These are phyloP conservation scores for Chytriomyces sp. DNA, from an alignment of 192 early-diverging fungal genomes.

Conservation along the genomic window DNA sequence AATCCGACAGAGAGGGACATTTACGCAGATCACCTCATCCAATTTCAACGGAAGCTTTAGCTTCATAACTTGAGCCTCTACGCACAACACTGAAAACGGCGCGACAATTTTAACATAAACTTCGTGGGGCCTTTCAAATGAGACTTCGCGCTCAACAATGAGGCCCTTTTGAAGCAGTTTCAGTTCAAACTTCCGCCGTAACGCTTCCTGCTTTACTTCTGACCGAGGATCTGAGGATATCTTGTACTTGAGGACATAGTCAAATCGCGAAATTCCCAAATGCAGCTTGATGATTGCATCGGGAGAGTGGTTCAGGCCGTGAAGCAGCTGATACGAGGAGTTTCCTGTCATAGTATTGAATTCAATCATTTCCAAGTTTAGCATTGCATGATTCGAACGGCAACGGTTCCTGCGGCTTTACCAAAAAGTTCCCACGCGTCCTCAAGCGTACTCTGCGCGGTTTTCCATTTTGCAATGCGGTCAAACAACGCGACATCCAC, in stretches of 20 bases:
- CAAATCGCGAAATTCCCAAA: slow-evolving; percentile 29
- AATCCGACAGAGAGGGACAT: too few species aligned
- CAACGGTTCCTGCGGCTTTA: background rate
- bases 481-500: slow-evolving; percentile 30
- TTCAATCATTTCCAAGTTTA: background rate
- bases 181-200: slow-evolving; percentile 21
- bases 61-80: slow-evolving; percentile 39
- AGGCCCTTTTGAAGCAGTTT: slow-evolving; percentile 31
- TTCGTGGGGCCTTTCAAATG: slow-evolving; percentile 30
- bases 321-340: background rate
- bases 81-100: slow-evolving; percentile 33
- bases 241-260: slow-evolving; percentile 32
- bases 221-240: background rate
- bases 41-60: slow-evolving; percentile 24
- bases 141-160: slow-evolving; percentile 32
- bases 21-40: slow-evolving; percentile 14
- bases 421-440: slow-evolving; percentile 34
- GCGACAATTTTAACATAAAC: slow-evolving; percentile 30
- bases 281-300: slow-evolving; percentile 32
- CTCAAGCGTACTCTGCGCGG: background rate
- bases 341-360: background rate
- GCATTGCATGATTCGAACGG: background rate
- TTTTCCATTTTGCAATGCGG: slow-evolving; percentile 36
- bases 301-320: slow-evolving; percentile 8
- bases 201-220: background rate